Base-by-base conservation (phyloP, 768 basidiomycete species). In the Macrolepiota albuminosa region DNA sequence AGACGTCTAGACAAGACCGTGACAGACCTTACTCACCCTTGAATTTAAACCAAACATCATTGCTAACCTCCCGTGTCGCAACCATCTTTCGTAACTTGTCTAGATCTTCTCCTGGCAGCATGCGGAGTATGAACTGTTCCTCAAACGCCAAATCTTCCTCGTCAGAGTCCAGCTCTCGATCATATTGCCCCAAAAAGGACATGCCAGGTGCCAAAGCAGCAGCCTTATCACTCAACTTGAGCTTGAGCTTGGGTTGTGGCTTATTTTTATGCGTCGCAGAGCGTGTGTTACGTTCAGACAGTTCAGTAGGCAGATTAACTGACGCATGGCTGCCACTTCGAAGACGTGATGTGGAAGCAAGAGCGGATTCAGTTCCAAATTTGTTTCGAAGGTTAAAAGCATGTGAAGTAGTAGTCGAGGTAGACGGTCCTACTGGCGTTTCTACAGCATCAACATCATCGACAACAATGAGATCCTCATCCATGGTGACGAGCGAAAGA, bases 11-110 rank as follows among this genome's bases (percentile, higher is more conserved):
- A 64, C 24, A 26, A 31, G 29, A 48, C 51, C 46, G 53, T 24
- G 40, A 37, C 58, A 48, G 2, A 33, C 29, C 40, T 57, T 56
- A 61, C 68, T 59, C 67, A 93, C 95, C 95, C 76, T 97, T 93
- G 72, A 99, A 98, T 75, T 96, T 97, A 82, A 99, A 95, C 91
- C 94, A 98, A 13, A 91, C 86, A 65, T 95, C 95, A 66, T 87
- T 86, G 13, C 83, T 69, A 6, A 93, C 77, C 68, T 95, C 93
- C 62, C 93, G 81, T 53, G 86, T 75, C 54, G 85, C 81, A 37
- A 95, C 86, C 82, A 91, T 88, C 77, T 93, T 92, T 71, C 84
- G 83, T 61, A 96, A 68, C 67, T 78, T 86, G 42, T 93, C 89
- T 58, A 85, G 84, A 64, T 93, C 91, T 62, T 90, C 88, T 2